Base-by-base conservation (phyloP, 352 stramenopile species). In the Phytophthora syringae region DNA sequence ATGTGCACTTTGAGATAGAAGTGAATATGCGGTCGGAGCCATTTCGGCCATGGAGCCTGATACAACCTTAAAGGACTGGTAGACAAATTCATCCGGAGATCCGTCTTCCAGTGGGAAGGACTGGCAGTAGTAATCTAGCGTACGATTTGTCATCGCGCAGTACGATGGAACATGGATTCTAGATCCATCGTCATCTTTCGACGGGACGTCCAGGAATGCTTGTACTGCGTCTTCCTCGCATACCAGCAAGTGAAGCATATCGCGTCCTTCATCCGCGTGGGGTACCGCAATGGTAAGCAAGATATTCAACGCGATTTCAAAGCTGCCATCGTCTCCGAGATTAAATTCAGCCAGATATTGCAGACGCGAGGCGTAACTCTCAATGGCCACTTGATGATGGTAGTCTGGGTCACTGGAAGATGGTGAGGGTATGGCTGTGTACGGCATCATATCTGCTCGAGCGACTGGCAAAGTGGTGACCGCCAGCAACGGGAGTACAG, bases 131-230 rank as follows among this genome's bases (percentile, higher is more conserved):
- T 86, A 74, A 40, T 53, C 68, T 2, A 89, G 55, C 1, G 82
- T 88, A 22, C 67, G 77, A 60, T 85, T 84, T 10, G 60, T 48
- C 69, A 90, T 83, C 5, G 79, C 63, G 30, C 82, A 88, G 49
- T 79, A 87, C 0, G 70, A 27, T 3, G 75, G 73, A 6, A 67
- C 61, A 5, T 70, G 37, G 6, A 54, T 30, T 12, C 16, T 60
- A 12, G 42, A 55, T 47, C 42, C 36, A 16, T 43, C 24, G 11
- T 43, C 27, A 10, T 44, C 49, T 4, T 43, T 27, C 4, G n/a
- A 7, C 55, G 52, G 39, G 16, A 60, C 20, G 10, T 45, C 48
- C 9, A 69, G 45, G 44, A 80, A 74, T 13, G n/a, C 55, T 1
- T 39, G 12, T 1, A 60, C 15, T 4, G 75, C 69, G 1, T 65